phyloP scores from a whole-genome alignment of 2,329 filamentous ascomycete species.

The Pseudopithomyces chartarum region DNA sequence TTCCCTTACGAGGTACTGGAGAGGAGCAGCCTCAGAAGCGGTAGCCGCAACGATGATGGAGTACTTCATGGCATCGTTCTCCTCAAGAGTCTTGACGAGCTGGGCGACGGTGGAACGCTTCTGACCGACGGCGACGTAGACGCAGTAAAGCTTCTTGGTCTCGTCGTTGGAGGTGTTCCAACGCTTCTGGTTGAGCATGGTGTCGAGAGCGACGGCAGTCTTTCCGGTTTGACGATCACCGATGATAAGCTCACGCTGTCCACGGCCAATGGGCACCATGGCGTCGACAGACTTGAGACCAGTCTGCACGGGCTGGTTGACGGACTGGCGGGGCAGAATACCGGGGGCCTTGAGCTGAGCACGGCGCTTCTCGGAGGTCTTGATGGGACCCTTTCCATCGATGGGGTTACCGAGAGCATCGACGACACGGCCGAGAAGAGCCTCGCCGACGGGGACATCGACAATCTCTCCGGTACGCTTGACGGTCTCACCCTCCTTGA shows the following conservation, averaged over 20 bases:
- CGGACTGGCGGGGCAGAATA: conserved; percentile 95
- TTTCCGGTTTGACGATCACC: conserved; percentile 99
- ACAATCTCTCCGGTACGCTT: conserved; percentile 99
- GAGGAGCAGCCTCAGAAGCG: conserved; percentile 92
- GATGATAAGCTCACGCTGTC: conserved; percentile 99
- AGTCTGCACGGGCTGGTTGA: conserved; percentile 99
- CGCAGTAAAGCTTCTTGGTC: conserved; percentile 98
- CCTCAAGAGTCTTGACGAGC: conserved; percentile 99
- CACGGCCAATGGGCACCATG: conserved; percentile 99
- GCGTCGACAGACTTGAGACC: conserved; percentile 99
- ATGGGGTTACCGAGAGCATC: conserved; percentile 99
- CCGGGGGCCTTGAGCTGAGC: conserved; percentile 98
- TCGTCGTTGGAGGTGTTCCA: conserved; percentile 91
- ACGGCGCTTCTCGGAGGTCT: conserved; percentile 89
- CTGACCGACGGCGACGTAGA: conserved; percentile 99
- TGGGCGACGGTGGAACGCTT: conserved; percentile 99
- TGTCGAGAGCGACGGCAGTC: conserved; percentile 96
- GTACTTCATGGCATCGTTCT: conserved; percentile 99
- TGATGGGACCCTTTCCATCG: conserved; percentile 97
- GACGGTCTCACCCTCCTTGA: conserved; percentile 99
- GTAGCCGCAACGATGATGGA: conserved; percentile 91
- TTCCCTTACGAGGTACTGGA: conserved; percentile 67
- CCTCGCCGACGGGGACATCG: conserved; percentile 90
- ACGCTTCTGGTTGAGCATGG: conserved; percentile 99
- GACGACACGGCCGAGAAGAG: conserved; percentile 96